Conservation (phyloP, 768 basidiomycete species). For the Rhodocollybia butyracea region DNA sequence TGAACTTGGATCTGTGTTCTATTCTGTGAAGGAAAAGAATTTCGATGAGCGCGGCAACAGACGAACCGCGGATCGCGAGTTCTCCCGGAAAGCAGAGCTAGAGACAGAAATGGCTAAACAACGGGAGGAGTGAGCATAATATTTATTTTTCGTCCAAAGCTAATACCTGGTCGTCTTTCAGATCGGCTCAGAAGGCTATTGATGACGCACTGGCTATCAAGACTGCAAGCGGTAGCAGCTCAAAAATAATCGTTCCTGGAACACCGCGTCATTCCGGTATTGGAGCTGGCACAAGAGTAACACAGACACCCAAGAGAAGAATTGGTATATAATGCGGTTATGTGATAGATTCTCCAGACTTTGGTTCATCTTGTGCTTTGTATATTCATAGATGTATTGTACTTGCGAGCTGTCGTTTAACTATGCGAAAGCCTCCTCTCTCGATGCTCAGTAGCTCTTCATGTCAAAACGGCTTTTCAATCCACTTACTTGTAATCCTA, state of each 20-base stretch:
- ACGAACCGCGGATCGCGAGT: slow-evolving; percentile 81
- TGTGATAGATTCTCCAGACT: too few relatives aligned
- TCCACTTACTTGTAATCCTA: too few relatives aligned
- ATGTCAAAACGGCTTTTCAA: too few relatives aligned
- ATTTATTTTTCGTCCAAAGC: not conserved
- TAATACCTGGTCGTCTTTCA: slow-evolving; percentile 19
- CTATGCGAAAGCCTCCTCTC: too few relatives aligned
- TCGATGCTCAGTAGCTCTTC: too few relatives aligned
- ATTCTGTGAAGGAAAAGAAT: slow-evolving; percentile 96
- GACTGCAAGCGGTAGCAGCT: slow-evolving; percentile 45
- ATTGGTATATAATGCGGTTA: slow-evolving; percentile 72
- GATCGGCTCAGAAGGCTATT: slow-evolving; percentile 58
- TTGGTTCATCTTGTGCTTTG: too few relatives aligned
- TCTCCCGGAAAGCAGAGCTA: slow-evolving; percentile 86
- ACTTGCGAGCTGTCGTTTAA: too few relatives aligned
- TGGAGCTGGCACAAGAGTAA: slow-evolving; percentile 58
- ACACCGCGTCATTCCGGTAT: slow-evolving; percentile 73
- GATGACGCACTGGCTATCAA: slow-evolving; percentile 59
- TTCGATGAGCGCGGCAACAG: slow-evolving; percentile 86
- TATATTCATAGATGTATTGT: too few relatives aligned
- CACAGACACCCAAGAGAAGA: slow-evolving; percentile 72
- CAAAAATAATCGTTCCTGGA: slow-evolving; percentile 75
- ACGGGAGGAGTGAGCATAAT: slow-evolving; percentile 61
- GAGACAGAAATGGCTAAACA: slow-evolving; percentile 89
- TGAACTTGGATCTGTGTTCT: slow-evolving; percentile 94